A percentile compares a stretch with the other conserved stretches of the same genome.
Conservation (phyloP, 768 basidiomycete genomes). For the Tricholoma sp. region DNA sequence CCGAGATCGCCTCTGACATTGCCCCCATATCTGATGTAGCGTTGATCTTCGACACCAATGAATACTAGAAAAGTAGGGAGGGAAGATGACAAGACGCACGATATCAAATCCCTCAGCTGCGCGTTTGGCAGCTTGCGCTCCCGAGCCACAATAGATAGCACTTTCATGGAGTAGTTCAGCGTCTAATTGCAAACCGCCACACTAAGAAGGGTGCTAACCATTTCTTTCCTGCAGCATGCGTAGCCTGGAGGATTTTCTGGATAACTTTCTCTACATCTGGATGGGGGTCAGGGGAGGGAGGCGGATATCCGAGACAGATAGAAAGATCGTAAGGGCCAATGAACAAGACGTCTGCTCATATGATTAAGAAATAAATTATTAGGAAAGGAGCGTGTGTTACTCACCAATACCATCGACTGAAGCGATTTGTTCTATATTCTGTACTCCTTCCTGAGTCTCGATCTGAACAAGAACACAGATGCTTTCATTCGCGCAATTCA, state of each 20-base stretch:
- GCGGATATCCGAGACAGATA: conserved; percentile 51
- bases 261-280: conserved; percentile 59
- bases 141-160: conserved; percentile 20
- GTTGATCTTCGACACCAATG: conserved; percentile 8
- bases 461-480: conserved; percentile 63
- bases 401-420: conserved; percentile 58
- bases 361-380: background rate
- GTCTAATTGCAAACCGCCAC: conserved; percentile 12
- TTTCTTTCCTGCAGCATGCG: conserved; percentile 58
- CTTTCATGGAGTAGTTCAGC: conserved; percentile 1
- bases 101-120: conserved; percentile 23
- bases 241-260: conserved; percentile 42
- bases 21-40: conserved; percentile 16
- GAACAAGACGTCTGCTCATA: conserved; percentile 27
- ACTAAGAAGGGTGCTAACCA: conserved; percentile 37
- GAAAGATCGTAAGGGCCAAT: conserved; percentile 71
- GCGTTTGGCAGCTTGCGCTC: conserved; percentile 16
- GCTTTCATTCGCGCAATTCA: conserved; percentile 48
- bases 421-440: conserved; percentile 57
- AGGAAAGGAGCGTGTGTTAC: conserved; percentile 20
- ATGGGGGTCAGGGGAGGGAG: conserved; percentile 61
- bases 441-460: conserved; percentile 53
- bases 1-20: conserved; percentile 10
- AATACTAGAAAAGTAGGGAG: background rate
- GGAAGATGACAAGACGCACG: conserved; percentile 6